phyloP scores from a whole-genome alignment of 805 yeast species.

The Monosporozyma yasuniensis region DNA sequence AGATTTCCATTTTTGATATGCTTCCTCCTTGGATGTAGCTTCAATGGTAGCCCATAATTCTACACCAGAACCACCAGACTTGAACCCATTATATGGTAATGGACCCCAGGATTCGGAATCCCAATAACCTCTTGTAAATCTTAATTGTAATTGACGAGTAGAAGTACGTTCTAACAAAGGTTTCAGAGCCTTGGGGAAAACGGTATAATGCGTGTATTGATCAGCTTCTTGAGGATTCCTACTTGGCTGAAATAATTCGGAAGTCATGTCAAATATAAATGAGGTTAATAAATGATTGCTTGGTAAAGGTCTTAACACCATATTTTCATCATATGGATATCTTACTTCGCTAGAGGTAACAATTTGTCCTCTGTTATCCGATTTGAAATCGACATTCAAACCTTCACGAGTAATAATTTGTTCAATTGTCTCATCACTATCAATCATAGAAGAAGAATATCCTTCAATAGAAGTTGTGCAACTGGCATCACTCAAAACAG shows the following conservation, averaged over 20 bases:
- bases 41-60: constrained; percentile 85
- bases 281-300: constrained; percentile 60
- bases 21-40: constrained; percentile 45
- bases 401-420: not conserved
- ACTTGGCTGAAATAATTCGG: constrained; percentile 35
- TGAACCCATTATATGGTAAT: constrained; percentile 60
- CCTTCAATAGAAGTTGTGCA: not conserved
- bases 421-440: not conserved
- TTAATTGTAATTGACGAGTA: constrained; percentile 67
- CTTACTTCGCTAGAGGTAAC: constrained; percentile 3
- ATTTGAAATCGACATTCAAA: not conserved
- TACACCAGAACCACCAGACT: constrained; percentile 89
- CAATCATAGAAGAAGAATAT: not conserved
- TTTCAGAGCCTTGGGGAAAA: constrained; percentile 74
- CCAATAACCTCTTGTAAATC: constrained; percentile 95
- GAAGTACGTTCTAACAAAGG: constrained; percentile 61
- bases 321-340: constrained; percentile 51
- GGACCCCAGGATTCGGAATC: constrained; percentile 82
- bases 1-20: constrained; percentile 57
- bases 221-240: constrained; percentile 15
- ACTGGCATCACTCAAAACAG: not conserved
- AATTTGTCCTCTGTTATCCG: not conserved
- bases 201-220: constrained; percentile 43
- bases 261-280: constrained; percentile 57
- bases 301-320: constrained; percentile 63